Conservation (phyloP, 2,329 filamentous ascomycete species). For the Exophiala bonariae region DNA sequence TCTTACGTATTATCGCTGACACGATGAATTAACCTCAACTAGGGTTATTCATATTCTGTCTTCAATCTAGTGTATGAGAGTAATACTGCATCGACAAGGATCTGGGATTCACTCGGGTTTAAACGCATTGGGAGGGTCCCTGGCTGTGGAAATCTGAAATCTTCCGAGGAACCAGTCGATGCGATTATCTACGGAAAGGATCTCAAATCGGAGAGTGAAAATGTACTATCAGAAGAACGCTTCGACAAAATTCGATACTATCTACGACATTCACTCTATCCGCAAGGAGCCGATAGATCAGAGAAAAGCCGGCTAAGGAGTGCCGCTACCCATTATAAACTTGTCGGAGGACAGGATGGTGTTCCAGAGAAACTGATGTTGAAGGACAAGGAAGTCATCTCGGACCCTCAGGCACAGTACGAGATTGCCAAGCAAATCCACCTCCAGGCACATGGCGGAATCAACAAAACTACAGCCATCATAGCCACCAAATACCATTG, state of each 20-base stretch:
- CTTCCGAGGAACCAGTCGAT: conserved; percentile 68
- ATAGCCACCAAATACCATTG: conserved; percentile 96
- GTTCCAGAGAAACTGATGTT: conserved; percentile 79
- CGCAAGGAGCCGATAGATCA: conserved; percentile 85
- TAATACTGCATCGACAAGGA: conserved; percentile 83
- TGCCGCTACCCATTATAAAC: conserved; percentile 92
- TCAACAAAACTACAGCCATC: conserved; percentile 95
- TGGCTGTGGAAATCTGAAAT: conserved; percentile 68
- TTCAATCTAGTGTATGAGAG: conserved; percentile 96
- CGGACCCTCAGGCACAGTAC: conserved; percentile 84
- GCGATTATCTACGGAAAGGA: conserved; percentile 76
- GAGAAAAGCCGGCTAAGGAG: conserved; percentile 94
- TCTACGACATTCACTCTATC: conserved; percentile 91
- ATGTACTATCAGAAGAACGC: conserved; percentile 88
- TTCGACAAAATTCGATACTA: conserved; percentile 99
- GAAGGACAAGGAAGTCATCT: conserved; percentile 96
- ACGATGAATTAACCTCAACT: conserved; percentile 24
- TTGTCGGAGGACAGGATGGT: conserved; percentile 55
- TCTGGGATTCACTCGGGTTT: conserved; percentile 91
- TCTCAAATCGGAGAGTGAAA: conserved; percentile 65
- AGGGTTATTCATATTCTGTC: conserved; percentile 87
- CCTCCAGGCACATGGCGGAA: conserved; percentile 76
- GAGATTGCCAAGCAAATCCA: conserved; percentile 82
- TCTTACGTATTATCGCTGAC: conserved; percentile 2
- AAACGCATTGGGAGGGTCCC: conserved; percentile 86